phyloP scores from a whole-genome alignment of 1,284 basidiomycete genomes.

The Xanthoconium separans region DNA sequence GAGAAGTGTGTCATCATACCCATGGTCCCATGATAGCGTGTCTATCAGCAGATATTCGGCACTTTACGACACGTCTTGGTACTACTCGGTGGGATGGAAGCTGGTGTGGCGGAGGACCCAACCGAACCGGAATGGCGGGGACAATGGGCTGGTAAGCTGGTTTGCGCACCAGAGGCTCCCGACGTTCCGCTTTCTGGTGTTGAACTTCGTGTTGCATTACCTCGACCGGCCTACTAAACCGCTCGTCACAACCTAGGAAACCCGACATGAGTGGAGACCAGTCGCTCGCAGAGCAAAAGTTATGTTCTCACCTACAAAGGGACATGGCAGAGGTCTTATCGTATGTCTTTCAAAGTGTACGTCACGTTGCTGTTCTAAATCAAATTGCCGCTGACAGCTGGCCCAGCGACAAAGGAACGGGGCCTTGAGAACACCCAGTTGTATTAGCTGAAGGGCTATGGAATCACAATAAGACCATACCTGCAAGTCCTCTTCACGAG shows the following conservation, averaged over 20 bases:
- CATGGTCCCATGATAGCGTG: conserved; percentile 52
- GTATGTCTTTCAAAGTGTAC: conserved; percentile 26
- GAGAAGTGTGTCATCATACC: conserved; percentile 39
- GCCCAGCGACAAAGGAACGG: conserved; percentile 28
- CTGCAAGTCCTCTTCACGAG: conserved; percentile 31
- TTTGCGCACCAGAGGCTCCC: conserved; percentile 38
- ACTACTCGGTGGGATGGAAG: conserved; percentile 53
- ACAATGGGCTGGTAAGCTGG: conserved; percentile 35
- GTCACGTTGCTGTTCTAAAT: conserved; percentile 14
- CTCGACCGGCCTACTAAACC: conserved; percentile 27
- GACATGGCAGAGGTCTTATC: conserved; percentile 30
- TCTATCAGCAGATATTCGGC: conserved; percentile 45
- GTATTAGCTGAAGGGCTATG: neutral
- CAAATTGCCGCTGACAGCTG: conserved; percentile 21
- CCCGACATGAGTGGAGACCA: conserved; percentile 6
- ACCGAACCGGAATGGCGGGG: conserved; percentile 31
- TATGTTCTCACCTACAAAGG: conserved; percentile 26
- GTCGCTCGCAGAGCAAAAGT: neutral
- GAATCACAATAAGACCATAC: conserved; percentile 23
- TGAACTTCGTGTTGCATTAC: conserved; percentile 31
- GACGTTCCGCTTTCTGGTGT: conserved; percentile 32
- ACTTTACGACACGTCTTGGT: conserved; percentile 39
- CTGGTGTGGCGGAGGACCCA: conserved; percentile 34
- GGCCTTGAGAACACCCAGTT: conserved; percentile 9
- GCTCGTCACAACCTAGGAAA: conserved; percentile 23